Base-by-base conservation (phyloP, 2,329 filamentous ascomycete genomes). In the Karstenula rhodostoma region DNA sequence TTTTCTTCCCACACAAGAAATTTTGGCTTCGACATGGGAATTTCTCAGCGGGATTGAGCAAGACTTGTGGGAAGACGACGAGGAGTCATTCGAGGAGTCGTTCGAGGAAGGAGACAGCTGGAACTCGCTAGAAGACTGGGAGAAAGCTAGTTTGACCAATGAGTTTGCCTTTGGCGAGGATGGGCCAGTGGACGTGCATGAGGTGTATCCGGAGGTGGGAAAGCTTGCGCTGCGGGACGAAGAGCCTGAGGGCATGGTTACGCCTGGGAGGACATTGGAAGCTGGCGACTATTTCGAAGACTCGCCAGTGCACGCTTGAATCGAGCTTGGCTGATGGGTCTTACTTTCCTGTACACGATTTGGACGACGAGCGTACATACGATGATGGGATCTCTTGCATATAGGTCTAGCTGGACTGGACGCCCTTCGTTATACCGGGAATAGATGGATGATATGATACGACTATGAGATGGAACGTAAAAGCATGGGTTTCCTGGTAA, bases 21-120 rank as follows among this genome's bases (percentile, higher is more conserved):
- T 73, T 8, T 56, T 76, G 1, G 73, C 70, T 22, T 69, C 60
- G 15, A 73, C 66, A 1, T 76, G 74, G 73, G 74, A 76, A 40
- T 77, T 77, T 46, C 47, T 77, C 29, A 73, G 69, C 37, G 73
- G 74, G 13, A 61, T 72, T 19, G 73, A 76, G 47, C 74, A 77
- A 47, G 70, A 75, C 56, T 60, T 76, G 3, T 76, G 73, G 74
- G 68, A 71, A 23, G 70, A 70, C n/a, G 70, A 66, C 13, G 63
- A 66, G n/a, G 61, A 69, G 15, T 57, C 47, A 7, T 47, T 57
- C 22, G 64, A 63, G n/a, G 62, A 69, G n/a, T 58, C 50, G 4
- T 44, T 57, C 23, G 65, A 63, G 22, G 64, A 65, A 13, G 54
- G 48, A n/a, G 59, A 60, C 22, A 68, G 64, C 44, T 66, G 66